Evolutionary conservation across 345 rosid species (phyloP), one percentile per base, ranked within the genome.

Genomic region (Lagerstroemia speciosa): DNA sequence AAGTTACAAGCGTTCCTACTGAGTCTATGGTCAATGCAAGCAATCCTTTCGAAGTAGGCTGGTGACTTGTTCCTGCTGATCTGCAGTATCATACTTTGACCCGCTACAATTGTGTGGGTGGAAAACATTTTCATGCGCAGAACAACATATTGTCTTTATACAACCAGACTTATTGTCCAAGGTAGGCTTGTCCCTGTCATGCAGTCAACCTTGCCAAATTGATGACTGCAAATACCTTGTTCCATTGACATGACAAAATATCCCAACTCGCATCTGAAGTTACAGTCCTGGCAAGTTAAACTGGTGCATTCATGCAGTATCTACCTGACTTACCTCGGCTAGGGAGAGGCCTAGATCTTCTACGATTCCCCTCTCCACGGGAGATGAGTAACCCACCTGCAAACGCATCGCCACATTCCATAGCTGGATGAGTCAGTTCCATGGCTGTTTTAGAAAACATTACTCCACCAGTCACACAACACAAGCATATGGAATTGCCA

Each of bases 311-410:
- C 50, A 45, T 20, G 8, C 6, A 48, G 53, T 48, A 20, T 19
- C 24, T 48, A 20, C n/a, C 24, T 24, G 55, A 19, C 57, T 70
- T 46, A 73, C 79, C 29, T 72, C 69, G 1, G 77, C 71, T 14
- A 62, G 19, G 2, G 81, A 75, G 32, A 75, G 65, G 78, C 66
- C 71, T 29, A 79, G 62, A 20, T 82, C 86, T 4, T 71, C 73
- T 45, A 73, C 50, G 58, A 82, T 82, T 69, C 78, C 84, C 0
- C 67, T 32, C 76, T 83, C 73, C 5, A 87, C 85, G 8, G 85
- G 87, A 1, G 89, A 81, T 34, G 92, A 81, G 70, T 68, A 77
- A 19, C 84, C 85, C 36, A 75, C 63, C 89, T 86, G 78, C 70
- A 57, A 66, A 69, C 24, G 20, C 1, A 33, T 17, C 65, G 11